A percentile compares a stretch with the other conserved stretches of the same genome.
These are phyloP conservation scores for Chloromonas sp. DNA, from an alignment of 163 green algal genomes.

Conservation along the genomic window DNA sequence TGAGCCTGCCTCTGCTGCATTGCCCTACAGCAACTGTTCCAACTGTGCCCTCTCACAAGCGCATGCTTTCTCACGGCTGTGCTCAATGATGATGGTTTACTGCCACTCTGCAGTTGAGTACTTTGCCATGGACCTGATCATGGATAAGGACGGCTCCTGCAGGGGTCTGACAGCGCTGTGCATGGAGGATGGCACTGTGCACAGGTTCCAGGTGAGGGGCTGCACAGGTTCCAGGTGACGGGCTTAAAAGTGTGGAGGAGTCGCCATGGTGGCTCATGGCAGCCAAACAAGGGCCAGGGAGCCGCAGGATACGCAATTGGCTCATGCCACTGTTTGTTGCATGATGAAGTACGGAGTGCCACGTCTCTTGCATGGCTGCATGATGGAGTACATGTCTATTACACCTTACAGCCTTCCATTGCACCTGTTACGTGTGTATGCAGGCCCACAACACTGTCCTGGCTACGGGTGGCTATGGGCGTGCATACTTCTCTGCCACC, in stretches of 20 bases:
- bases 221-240: not conserved
- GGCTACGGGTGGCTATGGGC: slow-evolving; percentile 93
- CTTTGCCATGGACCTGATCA: slow-evolving; percentile 97
- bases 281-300: too few relatives aligned
- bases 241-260: not conserved
- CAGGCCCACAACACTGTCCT: slow-evolving; percentile 87
- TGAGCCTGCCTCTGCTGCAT: not conserved
- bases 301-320: too few relatives aligned
- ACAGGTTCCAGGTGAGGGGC: slow-evolving; percentile 75
- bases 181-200: slow-evolving; percentile 95
- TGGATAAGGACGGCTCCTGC: slow-evolving; percentile 85
- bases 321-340: too few relatives aligned
- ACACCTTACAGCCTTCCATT: too few relatives aligned
- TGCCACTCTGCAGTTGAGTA: slow-evolving; percentile 80
- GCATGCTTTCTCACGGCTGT: not conserved
- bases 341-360: too few relatives aligned
- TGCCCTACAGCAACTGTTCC: not conserved
- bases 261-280: too few relatives aligned
- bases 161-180: slow-evolving; percentile 87
- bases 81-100: not conserved
- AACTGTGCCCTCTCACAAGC: not conserved
- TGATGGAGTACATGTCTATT: too few relatives aligned
- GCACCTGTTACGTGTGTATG: too few relatives aligned
- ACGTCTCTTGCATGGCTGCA: too few relatives aligned
- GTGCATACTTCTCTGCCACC: slow-evolving; percentile 95